These are phyloP conservation scores for Olyra latifolia DNA, from an alignment of 176 grass and related monocot genomes.

Conservation along the genomic window DNA sequence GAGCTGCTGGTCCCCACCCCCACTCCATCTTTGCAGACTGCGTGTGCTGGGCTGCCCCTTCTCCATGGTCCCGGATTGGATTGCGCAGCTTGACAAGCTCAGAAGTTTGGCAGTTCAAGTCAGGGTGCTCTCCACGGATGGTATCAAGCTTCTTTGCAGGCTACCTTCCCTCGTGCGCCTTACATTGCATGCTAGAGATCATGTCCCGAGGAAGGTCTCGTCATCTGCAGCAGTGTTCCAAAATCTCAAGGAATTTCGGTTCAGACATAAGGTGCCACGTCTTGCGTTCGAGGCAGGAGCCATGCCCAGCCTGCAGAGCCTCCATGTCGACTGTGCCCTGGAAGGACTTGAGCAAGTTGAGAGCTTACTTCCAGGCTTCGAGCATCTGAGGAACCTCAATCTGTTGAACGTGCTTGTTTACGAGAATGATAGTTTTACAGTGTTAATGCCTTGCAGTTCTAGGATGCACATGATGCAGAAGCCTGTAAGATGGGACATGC, in stretches of 20 bases:
- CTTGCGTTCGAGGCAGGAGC: not conserved
- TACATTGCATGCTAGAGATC: not conserved
- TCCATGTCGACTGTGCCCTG: not conserved
- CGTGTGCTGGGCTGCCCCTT: not conserved
- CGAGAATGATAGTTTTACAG: too few relatives aligned
- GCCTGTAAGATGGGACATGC: too few relatives aligned
- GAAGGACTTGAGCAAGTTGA: not conserved
- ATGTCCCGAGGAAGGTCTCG: not conserved
- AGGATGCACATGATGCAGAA: too few relatives aligned
- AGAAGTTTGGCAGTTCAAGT: not conserved
- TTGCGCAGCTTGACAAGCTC: not conserved
- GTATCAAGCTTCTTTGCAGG: not conserved
- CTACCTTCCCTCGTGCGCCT: not conserved
- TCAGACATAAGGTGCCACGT: not conserved
- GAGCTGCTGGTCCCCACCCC: not conserved
- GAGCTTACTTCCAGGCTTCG: not conserved
- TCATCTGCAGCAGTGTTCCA: not conserved
- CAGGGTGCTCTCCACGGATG: not conserved
- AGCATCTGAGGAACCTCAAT: not conserved
- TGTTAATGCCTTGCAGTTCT: too few relatives aligned
- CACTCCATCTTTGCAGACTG: not conserved
- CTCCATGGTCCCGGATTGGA: not conserved
- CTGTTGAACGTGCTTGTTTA: not conserved
- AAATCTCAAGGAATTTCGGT: conserved; percentile 8
- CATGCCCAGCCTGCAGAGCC: not conserved